Percentiles rank a stretch among this genome's conserved stretches.
Conservation (phyloP, 2,329 filamentous ascomycete genomes). For the Ceratocystis cubensis region DNA sequence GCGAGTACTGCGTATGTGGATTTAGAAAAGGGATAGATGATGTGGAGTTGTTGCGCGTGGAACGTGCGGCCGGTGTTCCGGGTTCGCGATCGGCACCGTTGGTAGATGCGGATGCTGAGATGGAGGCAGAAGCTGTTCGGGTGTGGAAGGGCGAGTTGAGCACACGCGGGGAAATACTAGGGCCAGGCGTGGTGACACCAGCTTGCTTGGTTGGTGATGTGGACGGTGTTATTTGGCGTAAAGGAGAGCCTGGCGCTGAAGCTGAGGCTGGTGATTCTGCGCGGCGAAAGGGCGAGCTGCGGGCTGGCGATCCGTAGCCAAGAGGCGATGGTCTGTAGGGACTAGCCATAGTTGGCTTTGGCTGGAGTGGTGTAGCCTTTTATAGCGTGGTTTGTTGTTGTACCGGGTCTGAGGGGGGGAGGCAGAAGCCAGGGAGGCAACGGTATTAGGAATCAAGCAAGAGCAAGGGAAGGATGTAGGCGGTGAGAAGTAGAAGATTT, state of each 20-base stretch:
- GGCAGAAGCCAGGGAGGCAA: not conserved
- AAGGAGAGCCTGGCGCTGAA: conserved; percentile 31
- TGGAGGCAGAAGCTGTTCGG: conserved; percentile 24
- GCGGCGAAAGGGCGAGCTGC: conserved; percentile 52
- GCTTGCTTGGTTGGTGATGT: conserved; percentile 44
- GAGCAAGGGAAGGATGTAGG: conserved; percentile 1
- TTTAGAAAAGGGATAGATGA: not conserved
- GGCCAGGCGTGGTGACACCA: not conserved
- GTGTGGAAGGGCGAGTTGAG: conserved; percentile 33
- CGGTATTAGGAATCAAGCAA: conserved; percentile 1
- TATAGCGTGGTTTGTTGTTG: not conserved
- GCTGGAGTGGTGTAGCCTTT: not conserved
- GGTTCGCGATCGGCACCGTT: not conserved
- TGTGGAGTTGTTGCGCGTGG: conserved; percentile 12
- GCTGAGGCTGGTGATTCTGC: conserved; percentile 53
- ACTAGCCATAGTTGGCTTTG: conserved; percentile 13
- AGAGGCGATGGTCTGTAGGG: conserved; percentile 57
- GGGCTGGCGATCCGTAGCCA: conserved; percentile 54
- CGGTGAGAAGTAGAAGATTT: not conserved
- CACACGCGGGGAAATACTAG: conserved; percentile 17
- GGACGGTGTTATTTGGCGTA: conserved; percentile 49
- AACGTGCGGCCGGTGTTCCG: conserved; percentile 5
- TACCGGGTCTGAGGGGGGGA: not conserved
- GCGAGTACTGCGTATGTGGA: conserved; percentile 5
- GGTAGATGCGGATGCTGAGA: not conserved